phyloP scores from a whole-genome alignment of 441 rosid genomes.

The Populus hybrid region DNA sequence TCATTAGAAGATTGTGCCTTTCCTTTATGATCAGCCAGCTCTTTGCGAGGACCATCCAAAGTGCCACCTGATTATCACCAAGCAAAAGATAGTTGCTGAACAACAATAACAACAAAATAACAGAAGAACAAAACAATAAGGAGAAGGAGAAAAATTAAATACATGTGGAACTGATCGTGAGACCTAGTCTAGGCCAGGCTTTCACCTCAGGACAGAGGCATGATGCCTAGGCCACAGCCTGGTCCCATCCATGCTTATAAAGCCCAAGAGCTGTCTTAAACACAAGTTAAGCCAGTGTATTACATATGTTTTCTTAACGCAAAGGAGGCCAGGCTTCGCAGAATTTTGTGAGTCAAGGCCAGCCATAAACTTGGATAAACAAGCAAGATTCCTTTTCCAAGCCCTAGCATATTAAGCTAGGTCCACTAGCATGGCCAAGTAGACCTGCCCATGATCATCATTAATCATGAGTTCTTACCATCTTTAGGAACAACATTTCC shows the following conservation, averaged over 20 bases:
- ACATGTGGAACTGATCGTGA: not conserved
- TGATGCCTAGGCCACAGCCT: not conserved
- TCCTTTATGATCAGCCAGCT: slow-evolving; percentile 52
- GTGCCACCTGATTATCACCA: slow-evolving; percentile 38
- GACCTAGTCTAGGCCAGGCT: not conserved
- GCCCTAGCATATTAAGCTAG: not conserved
- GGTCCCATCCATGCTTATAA: not conserved
- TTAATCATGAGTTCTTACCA: slow-evolving; percentile 40
- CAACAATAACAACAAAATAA: slow-evolving; percentile 10
- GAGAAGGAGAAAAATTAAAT: not conserved
- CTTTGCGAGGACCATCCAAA: slow-evolving; percentile 58
- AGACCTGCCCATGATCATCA: slow-evolving; percentile 2
- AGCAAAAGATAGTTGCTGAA: slow-evolving; percentile 18
- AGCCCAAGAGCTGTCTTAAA: not conserved
- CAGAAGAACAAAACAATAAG: not conserved
- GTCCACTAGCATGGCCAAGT: not conserved
- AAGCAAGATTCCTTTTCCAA: slow-evolving; percentile 5
- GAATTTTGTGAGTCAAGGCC: not conserved
- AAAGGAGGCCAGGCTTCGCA: not conserved
- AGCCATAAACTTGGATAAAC: slow-evolving; percentile 5
- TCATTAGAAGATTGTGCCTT: slow-evolving; percentile 50
- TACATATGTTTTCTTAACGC: not conserved
- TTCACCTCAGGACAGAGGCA: not conserved
- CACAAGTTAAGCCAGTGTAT: not conserved
- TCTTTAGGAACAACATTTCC: slow-evolving; percentile 72